Evolutionary conservation across 106 monocot genomes (phyloP).

Genomic region (Vanilla planifolia): DNA sequence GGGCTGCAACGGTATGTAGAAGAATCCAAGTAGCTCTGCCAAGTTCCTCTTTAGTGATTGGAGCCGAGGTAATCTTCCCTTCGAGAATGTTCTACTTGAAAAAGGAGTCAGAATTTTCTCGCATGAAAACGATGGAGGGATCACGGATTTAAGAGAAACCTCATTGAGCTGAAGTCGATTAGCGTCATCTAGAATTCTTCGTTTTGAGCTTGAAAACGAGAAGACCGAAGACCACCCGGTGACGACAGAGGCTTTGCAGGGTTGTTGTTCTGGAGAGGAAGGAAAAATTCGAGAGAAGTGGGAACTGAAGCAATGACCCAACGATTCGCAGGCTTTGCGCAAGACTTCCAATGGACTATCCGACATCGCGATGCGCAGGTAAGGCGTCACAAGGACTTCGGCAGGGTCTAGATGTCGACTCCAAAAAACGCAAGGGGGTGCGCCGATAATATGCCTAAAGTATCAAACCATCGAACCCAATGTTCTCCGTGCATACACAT

Average conservation of each 20-base stretch:
- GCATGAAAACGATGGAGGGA: background rate
- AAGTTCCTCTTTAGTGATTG: slow-evolving; percentile 83
- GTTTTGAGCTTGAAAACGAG: slow-evolving; percentile 9
- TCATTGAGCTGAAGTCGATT: slow-evolving; percentile 1
- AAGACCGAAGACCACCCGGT: slow-evolving; percentile 4
- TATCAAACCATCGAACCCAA: no score
- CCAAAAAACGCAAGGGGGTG: no score
- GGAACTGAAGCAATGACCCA: slow-evolving; percentile 28
- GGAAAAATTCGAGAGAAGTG: slow-evolving; percentile 24
- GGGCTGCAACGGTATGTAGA: slow-evolving; percentile 71
- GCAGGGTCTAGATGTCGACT: no score
- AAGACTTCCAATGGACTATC: slow-evolving; percentile 37
- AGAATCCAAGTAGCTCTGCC: slow-evolving; percentile 87
- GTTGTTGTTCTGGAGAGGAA: slow-evolving; percentile 9
- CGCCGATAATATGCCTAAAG: no score
- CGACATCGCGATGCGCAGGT: slow-evolving; percentile 6
- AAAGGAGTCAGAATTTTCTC: slow-evolving; percentile 2
- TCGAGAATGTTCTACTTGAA: background rate
- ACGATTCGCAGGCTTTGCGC: slow-evolving; percentile 24
- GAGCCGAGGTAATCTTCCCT: slow-evolving; percentile 8
- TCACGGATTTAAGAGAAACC: background rate
- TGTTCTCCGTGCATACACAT: no score
- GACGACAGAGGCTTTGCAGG: background rate
- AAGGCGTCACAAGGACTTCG: no score
- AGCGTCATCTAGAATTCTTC: background rate